Conservation (phyloP, 768 basidiomycete genomes). For the Boletus pseudo-olivaceus region DNA sequence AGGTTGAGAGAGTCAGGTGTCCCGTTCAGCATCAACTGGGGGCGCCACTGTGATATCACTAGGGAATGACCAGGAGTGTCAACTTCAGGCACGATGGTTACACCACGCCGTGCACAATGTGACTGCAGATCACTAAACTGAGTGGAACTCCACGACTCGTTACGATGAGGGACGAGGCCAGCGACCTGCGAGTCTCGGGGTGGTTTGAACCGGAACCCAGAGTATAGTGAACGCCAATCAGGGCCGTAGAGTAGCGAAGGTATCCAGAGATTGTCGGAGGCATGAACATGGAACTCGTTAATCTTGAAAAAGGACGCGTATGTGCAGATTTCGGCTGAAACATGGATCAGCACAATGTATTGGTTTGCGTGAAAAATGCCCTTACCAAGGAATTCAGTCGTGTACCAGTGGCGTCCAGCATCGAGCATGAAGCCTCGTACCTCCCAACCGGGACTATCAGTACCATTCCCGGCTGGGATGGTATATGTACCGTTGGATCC, state of each 20-base stretch:
- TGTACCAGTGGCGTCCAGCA: slow-evolving; percentile 44
- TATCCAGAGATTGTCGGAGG: slow-evolving; percentile 44
- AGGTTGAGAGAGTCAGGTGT: slow-evolving; percentile 38
- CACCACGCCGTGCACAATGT: slow-evolving; percentile 36
- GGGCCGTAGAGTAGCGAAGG: slow-evolving; percentile 36
- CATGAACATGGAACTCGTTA: slow-evolving; percentile 42
- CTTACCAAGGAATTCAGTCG: slow-evolving; percentile 36
- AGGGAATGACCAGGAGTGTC: slow-evolving; percentile 45
- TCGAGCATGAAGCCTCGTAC: slow-evolving; percentile 46
- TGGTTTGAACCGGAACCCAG: slow-evolving; percentile 42
- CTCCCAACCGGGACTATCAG: slow-evolving; percentile 43
- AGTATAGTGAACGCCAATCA: slow-evolving; percentile 40
- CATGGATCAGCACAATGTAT: not conserved
- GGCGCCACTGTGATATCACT: slow-evolving; percentile 44
- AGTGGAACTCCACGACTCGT: slow-evolving; percentile 39
- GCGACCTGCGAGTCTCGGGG: slow-evolving; percentile 30
- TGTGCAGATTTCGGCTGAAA: slow-evolving; percentile 39
- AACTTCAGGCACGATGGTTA: slow-evolving; percentile 41
- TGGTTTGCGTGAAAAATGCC: not conserved
- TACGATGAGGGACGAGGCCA: slow-evolving; percentile 35
- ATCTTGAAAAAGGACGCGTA: slow-evolving; percentile 47
- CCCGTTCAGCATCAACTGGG: slow-evolving; percentile 36
- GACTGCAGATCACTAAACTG: slow-evolving; percentile 35
- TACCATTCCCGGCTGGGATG: slow-evolving; percentile 34
- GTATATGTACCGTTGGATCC: slow-evolving; percentile 5